These are phyloP conservation scores for Tarenaya hassleriana DNA, from an alignment of 345 rosid species.

Conservation along the genomic window DNA sequence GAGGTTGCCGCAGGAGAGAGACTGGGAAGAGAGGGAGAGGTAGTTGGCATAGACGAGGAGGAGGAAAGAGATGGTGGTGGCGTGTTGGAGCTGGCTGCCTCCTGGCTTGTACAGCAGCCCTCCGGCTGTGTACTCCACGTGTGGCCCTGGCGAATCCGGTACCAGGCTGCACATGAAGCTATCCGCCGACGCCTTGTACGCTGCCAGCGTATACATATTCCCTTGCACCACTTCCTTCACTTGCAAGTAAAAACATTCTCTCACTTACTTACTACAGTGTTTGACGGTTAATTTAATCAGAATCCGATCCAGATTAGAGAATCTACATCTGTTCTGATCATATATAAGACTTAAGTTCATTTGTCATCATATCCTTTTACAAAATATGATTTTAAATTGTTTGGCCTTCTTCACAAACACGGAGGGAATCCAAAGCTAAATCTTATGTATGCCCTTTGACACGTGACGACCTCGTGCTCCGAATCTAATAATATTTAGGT, in stretches of 20 bases:
- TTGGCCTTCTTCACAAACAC: constrained; percentile 11
- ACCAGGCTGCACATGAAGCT: constrained; percentile 92
- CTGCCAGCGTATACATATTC: constrained; percentile 46
- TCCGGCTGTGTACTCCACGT: constrained; percentile 69
- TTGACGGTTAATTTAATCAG: too few species aligned
- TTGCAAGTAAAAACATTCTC: background rate
- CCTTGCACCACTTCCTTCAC: constrained; percentile 68
- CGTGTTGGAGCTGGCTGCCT: constrained; percentile 92
- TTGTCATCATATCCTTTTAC: too few species aligned
- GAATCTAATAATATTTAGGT: too few species aligned
- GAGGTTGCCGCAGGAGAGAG: constrained; percentile 54
- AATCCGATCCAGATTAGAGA: too few species aligned
- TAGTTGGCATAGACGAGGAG: constrained; percentile 78
- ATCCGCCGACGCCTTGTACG: constrained; percentile 88
- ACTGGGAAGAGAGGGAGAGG: constrained; percentile 55
- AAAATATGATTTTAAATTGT: too few species aligned
- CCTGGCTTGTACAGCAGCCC: constrained; percentile 97
- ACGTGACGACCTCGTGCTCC: constrained; percentile 20
- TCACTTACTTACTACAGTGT: too few species aligned
- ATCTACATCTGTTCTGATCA: too few species aligned
- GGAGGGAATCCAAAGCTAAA: constrained; percentile 18
- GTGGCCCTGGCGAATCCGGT: constrained; percentile 63
- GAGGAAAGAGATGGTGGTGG: constrained; percentile 81
- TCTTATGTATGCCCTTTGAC: constrained; percentile 8
- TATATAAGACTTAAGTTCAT: too few species aligned